A percentile compares a stretch with the other conserved stretches of the same genome.
Conservation (phyloP, 2,329 filamentous ascomycete genomes). For the Rhynchosporium agropyri region DNA sequence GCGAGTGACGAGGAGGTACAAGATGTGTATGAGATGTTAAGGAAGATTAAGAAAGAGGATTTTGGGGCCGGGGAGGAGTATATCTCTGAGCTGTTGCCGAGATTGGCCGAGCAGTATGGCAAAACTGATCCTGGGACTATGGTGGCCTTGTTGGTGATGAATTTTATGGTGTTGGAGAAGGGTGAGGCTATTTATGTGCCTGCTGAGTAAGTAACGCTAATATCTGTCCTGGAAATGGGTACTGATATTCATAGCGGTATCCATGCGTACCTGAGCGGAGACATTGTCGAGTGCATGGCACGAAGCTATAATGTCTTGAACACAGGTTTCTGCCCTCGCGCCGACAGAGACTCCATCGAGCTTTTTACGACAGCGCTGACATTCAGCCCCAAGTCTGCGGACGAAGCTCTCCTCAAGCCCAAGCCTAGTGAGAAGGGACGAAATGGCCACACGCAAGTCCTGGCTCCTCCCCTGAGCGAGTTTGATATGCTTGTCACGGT, state of each 20-base stretch:
- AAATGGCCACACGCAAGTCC: conserved; percentile 63
- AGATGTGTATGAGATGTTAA: conserved; percentile 55
- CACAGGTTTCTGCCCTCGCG: conserved; percentile 70
- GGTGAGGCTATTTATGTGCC: conserved; percentile 91
- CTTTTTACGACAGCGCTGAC: conserved; percentile 64
- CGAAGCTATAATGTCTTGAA: conserved; percentile 90
- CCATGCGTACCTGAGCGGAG: conserved; percentile 87
- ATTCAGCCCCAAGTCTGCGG: conserved; percentile 61
- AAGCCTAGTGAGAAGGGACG: conserved; percentile 52
- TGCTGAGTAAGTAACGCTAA: conserved; percentile 59
- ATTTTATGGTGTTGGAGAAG: conserved; percentile 66
- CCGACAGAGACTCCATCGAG: conserved; percentile 65
- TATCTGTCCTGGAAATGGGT: not conserved
- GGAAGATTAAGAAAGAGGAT: conserved; percentile 49
- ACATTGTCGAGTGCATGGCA: conserved; percentile 98
- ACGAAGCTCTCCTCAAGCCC: conserved; percentile 58
- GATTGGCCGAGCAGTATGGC: conserved; percentile 66
- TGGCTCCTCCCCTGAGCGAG: conserved; percentile 69
- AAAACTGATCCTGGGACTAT: conserved; percentile 66
- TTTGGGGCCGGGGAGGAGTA: conserved; percentile 55
- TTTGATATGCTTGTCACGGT: conserved; percentile 68
- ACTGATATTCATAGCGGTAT: conserved; percentile 61
- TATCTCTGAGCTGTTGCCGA: conserved; percentile 65
- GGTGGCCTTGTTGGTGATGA: conserved; percentile 74
- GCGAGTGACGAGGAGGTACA: conserved; percentile 50